Percentiles rank a stretch among this genome's conserved stretches.
Conservation (phyloP, 495 filamentous ascomycete genomes). For the Astrocystis sublimbata region DNA sequence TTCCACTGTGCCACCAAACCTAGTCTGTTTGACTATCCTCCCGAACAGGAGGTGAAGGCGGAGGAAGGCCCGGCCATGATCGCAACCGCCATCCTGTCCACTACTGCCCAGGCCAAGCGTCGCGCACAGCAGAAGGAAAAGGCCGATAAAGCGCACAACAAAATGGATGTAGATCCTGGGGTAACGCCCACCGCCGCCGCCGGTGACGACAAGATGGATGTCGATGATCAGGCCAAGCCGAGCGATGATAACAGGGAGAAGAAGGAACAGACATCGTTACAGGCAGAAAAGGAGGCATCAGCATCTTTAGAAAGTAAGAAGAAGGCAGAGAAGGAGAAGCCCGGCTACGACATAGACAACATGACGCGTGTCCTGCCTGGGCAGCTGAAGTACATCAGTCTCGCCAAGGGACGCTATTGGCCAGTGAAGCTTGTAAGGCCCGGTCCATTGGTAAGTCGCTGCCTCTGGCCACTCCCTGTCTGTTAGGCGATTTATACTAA, state of each 20-base stretch:
- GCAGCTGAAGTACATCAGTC: constrained; percentile 93
- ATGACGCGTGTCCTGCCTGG: constrained; percentile 92
- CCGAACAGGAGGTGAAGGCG: constrained; percentile 89
- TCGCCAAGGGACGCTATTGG: constrained; percentile 82
- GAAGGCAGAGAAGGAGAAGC: constrained; percentile 93
- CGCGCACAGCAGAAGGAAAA: constrained; percentile 76
- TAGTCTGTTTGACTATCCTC: constrained; percentile 96
- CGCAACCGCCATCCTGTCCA: constrained; percentile 93
- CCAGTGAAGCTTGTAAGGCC: constrained; percentile 88
- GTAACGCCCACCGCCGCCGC: constrained; percentile 68
- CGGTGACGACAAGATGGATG: constrained; percentile 85
- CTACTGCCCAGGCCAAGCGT: constrained; percentile 94
- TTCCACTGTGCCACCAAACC: constrained; percentile 92
- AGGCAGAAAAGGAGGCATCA: constrained; percentile 59
- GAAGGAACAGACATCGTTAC: constrained; percentile 47
- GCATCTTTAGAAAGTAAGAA: constrained; percentile 62
- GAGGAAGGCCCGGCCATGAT: constrained; percentile 94
- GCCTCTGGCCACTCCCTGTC: neutral
- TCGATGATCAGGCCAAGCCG: constrained; percentile 67
- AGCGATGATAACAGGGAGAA: constrained; percentile 63
- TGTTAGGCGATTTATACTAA: constrained; percentile 45
- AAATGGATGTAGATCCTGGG: constrained; percentile 86
- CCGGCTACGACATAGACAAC: constrained; percentile 94
- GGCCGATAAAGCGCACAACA: constrained; percentile 54
- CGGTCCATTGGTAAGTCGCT: constrained; percentile 17